These are phyloP conservation scores for Ustilago tritici DNA, from an alignment of 1,284 basidiomycete species.

Conservation along the genomic window DNA sequence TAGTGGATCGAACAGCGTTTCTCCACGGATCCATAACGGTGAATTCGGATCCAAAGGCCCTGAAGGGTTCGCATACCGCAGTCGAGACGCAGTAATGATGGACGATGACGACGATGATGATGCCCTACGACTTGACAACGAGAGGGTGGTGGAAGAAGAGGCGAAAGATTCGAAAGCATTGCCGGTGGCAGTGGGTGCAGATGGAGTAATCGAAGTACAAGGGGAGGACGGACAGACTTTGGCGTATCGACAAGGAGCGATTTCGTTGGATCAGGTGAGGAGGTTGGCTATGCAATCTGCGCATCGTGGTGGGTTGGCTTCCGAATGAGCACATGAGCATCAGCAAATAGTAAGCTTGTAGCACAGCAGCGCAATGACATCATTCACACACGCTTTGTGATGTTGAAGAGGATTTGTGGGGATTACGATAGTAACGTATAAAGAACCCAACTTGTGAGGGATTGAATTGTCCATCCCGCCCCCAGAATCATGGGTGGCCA, in stretches of 20 bases:
- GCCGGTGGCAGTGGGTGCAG: constrained; percentile 47
- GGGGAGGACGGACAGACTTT: constrained; percentile 67
- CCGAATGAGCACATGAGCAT: constrained; percentile 71
- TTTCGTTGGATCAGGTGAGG: constrained; percentile 64
- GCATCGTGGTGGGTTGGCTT: constrained; percentile 69
- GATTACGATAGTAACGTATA: constrained; percentile 1
- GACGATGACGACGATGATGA: constrained; percentile 63
- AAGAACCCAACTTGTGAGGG: constrained; percentile 9
- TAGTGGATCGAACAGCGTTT: constrained; percentile 6
- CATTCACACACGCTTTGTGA: not conserved
- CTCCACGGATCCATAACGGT: constrained; percentile 28
- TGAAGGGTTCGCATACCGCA: constrained; percentile 37
- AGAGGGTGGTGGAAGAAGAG: constrained; percentile 21
- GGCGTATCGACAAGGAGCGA: constrained; percentile 63
- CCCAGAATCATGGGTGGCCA: constrained; percentile 79
- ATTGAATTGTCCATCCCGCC: constrained; percentile 77
- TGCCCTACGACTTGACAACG: constrained; percentile 53
- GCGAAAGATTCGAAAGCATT: constrained; percentile 31
- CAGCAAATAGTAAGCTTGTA: no score
- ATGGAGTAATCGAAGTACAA: constrained; percentile 58
- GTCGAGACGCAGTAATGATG: constrained; percentile 43
- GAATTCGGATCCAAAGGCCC: constrained; percentile 42
- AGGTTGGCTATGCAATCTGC: constrained; percentile 60
- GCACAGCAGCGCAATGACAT: not conserved
- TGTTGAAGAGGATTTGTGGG: not conserved